A percentile compares a stretch with the other conserved stretches of the same genome.
These are phyloP conservation scores for Parsonsia alboflavescens DNA, from an alignment of 257 asterid genomes.

Conservation along the genomic window DNA sequence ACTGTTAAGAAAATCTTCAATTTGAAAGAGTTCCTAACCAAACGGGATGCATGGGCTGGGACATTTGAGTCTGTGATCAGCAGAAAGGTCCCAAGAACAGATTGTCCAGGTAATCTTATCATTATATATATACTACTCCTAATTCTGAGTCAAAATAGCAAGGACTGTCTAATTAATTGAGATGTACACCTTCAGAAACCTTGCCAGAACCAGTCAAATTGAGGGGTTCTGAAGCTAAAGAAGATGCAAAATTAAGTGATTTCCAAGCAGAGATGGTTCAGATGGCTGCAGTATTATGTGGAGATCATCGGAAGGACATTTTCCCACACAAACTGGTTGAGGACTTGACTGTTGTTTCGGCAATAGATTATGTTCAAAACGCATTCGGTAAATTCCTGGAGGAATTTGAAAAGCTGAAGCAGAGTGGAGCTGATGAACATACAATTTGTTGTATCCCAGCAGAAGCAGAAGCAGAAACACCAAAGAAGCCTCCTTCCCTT, in stretches of 20 bases:
- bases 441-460: slow-evolving; percentile 13
- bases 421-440: slow-evolving; percentile 51
- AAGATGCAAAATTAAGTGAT: slow-evolving; percentile 51
- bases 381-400: slow-evolving; percentile 53
- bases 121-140: too few relatives aligned
- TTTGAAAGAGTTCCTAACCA: slow-evolving; percentile 43
- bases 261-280: slow-evolving; percentile 70
- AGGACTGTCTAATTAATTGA: too few relatives aligned
- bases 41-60: slow-evolving; percentile 79
- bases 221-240: slow-evolving; percentile 49
- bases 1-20: slow-evolving; percentile 65
- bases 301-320: slow-evolving; percentile 41
- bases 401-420: slow-evolving; percentile 43
- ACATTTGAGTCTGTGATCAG: slow-evolving; percentile 46
- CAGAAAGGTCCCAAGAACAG: slow-evolving; percentile 48
- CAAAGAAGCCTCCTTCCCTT: slow-evolving; percentile 15
- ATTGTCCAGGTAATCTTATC: slow-evolving; percentile 51
- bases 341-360: slow-evolving; percentile 55
- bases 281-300: slow-evolving; percentile 59
- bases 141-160: too few relatives aligned
- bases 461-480: background rate
- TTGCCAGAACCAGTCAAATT: slow-evolving; percentile 44
- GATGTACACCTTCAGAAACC: slow-evolving; percentile 31
- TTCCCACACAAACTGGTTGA: slow-evolving; percentile 41
- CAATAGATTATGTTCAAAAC: slow-evolving; percentile 42